A percentile compares a stretch with the other conserved stretches of the same genome.
These are phyloP conservation scores for Dillenia suffruticosa DNA, from an alignment of 164 flowering plant species.

Conservation along the genomic window DNA sequence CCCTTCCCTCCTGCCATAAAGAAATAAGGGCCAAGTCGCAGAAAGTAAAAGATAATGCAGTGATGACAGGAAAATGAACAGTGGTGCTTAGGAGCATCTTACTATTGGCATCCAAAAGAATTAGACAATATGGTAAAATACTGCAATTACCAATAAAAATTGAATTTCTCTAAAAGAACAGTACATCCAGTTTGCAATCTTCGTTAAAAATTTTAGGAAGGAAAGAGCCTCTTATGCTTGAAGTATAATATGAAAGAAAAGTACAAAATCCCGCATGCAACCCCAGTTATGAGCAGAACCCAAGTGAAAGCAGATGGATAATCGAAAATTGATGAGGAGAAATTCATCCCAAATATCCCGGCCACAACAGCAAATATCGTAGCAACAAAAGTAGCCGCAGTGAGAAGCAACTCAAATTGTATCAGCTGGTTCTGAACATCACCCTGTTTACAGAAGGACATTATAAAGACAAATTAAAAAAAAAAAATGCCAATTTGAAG, in stretches of 20 bases:
- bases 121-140: too few species aligned
- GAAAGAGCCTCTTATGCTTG: constrained; percentile 63
- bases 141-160: too few species aligned
- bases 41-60: too few species aligned
- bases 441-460: constrained; percentile 41
- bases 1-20: too few species aligned
- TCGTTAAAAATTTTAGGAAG: constrained; percentile 26
- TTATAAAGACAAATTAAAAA: background rate
- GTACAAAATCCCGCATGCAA: constrained; percentile 42
- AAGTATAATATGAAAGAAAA: constrained; percentile 58
- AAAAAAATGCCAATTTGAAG: background rate
- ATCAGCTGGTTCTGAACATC: constrained; percentile 94
- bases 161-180: too few species aligned
- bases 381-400: constrained; percentile 86
- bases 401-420: constrained; percentile 82
- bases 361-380: constrained; percentile 82
- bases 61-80: too few species aligned
- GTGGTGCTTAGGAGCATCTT: too few species aligned
- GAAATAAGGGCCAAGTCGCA: too few species aligned
- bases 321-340: constrained; percentile 46
- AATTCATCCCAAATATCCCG: constrained; percentile 94
- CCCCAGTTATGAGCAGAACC: constrained; percentile 58
- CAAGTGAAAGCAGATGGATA: constrained; percentile 55
- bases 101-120: too few species aligned
- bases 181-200: background rate